Evolutionary conservation across 495 filamentous ascomycete species (phyloP).

Genomic region (Penicillium ucsense): DNA sequence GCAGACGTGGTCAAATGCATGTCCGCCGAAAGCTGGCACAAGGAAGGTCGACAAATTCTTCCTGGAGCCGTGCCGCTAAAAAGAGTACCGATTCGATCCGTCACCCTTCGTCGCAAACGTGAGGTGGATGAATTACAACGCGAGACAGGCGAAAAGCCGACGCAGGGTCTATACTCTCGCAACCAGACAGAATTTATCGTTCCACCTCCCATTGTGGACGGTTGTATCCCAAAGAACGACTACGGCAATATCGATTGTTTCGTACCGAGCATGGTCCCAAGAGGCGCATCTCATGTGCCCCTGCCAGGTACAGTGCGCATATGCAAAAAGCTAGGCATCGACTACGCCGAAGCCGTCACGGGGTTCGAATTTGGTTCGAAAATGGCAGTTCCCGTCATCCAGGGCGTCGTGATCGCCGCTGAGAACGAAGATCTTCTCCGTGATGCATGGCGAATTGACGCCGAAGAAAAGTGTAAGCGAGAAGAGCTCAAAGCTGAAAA

Average conservation of each 20-base stretch:
- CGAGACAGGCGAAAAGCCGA: constrained; percentile 68
- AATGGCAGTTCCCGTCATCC: constrained; percentile 84
- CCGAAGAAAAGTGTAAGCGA: constrained; percentile 64
- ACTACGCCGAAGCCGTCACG: constrained; percentile 89
- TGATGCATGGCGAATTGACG: constrained; percentile 75
- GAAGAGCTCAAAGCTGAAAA: constrained; percentile 77
- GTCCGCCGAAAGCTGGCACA: constrained; percentile 94
- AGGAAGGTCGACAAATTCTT: constrained; percentile 75
- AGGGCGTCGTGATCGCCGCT: constrained; percentile 78
- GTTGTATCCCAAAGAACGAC: constrained; percentile 84
- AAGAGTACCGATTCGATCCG: constrained; percentile 78
- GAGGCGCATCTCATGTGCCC: constrained; percentile 74
- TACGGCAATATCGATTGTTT: constrained; percentile 98
- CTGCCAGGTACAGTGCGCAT: constrained; percentile 64
- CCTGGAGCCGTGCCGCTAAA: constrained; percentile 69
- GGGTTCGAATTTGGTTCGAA: constrained; percentile 94
- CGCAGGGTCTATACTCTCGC: constrained; percentile 74
- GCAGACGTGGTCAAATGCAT: constrained; percentile 76
- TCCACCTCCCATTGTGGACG: constrained; percentile 70
- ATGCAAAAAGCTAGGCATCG: constrained; percentile 74
- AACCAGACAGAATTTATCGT: constrained; percentile 94
- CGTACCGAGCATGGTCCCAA: constrained; percentile 83
- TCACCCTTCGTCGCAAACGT: constrained; percentile 77
- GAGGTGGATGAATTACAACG: constrained; percentile 78
- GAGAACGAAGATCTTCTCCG: constrained; percentile 66